phyloP scores from a whole-genome alignment of 2,329 filamentous ascomycete species.

The Fusarium xyrophilum region DNA sequence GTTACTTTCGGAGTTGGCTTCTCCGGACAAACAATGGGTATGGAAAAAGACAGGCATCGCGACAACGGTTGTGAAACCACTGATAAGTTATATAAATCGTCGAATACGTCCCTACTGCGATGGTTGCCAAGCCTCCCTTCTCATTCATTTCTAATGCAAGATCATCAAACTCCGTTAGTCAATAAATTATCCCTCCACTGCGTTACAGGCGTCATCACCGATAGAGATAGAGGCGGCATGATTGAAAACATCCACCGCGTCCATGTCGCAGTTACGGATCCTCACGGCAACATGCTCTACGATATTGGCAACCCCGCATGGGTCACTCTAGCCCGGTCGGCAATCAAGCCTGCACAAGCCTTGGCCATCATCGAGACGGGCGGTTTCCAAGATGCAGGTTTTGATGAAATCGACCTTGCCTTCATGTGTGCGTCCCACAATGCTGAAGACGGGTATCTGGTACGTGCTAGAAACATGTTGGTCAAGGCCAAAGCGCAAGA shows the following conservation, averaged over 20 bases:
- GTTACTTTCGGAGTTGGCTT: neutral
- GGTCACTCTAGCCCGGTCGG: neutral
- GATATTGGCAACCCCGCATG: neutral
- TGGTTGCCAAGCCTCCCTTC: neutral
- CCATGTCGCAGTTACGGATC: neutral
- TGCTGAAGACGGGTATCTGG: fast-evolving
- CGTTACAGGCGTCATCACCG: neutral
- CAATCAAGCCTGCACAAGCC: neutral
- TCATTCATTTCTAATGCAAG: neutral
- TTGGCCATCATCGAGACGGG: neutral
- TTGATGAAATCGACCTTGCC: neutral
- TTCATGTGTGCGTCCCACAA: neutral
- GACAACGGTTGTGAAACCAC: neutral
- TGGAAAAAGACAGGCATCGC: neutral
- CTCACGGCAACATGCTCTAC: neutral
- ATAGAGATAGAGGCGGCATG: neutral
- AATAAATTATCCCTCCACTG: neutral
- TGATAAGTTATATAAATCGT: neutral
- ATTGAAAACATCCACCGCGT: neutral
- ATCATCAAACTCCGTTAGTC: neutral
- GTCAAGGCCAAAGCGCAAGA: neutral
- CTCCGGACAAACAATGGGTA: neutral
- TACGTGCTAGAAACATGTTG: neutral
- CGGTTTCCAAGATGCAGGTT: neutral
- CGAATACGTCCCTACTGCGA: fast-evolving